Evolutionary conservation across 768 basidiomycete genomes (phyloP).

Genomic region (Lentinula boryana): DNA sequence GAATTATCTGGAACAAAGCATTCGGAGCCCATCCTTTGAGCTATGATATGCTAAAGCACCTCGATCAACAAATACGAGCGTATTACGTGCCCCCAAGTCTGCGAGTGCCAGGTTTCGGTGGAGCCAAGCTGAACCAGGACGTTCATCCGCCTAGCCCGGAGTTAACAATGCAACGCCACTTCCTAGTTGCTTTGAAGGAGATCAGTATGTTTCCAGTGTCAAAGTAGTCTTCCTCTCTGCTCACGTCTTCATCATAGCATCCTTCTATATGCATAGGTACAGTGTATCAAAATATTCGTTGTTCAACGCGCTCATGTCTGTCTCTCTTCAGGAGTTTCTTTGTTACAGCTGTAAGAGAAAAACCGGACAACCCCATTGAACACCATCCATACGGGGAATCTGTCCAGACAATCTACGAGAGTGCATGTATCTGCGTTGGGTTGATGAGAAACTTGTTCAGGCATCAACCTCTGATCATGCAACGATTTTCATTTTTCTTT

Average conservation of each 20-base stretch:
- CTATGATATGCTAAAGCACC: conserved; percentile 55
- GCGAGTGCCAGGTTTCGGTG: conserved; percentile 43
- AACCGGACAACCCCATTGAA: conserved; percentile 56
- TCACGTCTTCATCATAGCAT: conserved; percentile 27
- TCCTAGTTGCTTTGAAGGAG: conserved; percentile 61
- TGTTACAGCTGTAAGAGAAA: conserved; percentile 61
- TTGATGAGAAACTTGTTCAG: conserved; percentile 58
- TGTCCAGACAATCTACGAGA: conserved; percentile 60
- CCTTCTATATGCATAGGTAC: conserved; percentile 59
- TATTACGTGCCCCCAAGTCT: conserved; percentile 42
- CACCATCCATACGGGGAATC: conserved; percentile 61
- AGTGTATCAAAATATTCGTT: not conserved
- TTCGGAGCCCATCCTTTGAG: conserved; percentile 57
- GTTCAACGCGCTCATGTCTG: not conserved
- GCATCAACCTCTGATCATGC: conserved; percentile 57
- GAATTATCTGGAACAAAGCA: conserved; percentile 59
- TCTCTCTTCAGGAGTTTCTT: conserved; percentile 51
- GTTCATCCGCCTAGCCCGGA: conserved; percentile 44
- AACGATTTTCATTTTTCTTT: conserved; percentile 67
- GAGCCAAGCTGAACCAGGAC: conserved; percentile 35
- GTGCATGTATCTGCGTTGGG: conserved; percentile 63
- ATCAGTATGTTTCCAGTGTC: conserved; percentile 40
- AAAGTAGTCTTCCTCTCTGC: not conserved
- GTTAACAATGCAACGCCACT: conserved; percentile 63
- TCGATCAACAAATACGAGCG: conserved; percentile 61